Evolutionary conservation across 495 filamentous ascomycete genomes (phyloP).

Genomic region (Neurospora terricola): DNA sequence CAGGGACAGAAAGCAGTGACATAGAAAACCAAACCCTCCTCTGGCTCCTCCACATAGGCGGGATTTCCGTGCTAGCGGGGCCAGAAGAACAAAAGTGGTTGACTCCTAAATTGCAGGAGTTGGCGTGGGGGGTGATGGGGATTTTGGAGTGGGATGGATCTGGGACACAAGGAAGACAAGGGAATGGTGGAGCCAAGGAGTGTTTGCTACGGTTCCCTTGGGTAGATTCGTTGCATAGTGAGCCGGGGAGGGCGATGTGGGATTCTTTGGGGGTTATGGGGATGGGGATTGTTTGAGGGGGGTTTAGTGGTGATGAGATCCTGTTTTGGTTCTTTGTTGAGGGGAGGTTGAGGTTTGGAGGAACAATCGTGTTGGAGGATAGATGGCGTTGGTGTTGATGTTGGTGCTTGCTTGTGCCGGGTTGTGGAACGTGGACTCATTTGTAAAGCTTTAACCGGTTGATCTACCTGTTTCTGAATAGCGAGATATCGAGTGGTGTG

Average conservation of each 20-base stretch:
- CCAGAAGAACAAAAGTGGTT: background rate
- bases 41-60: background rate
- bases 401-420: background rate
- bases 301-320: background rate
- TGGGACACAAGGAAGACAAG: background rate
- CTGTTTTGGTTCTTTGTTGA: background rate
- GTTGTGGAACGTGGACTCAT: background rate
- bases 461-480: background rate
- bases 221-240: background rate
- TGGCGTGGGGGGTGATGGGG: background rate
- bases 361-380: background rate
- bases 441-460: background rate
- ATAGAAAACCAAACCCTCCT: background rate
- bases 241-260: background rate
- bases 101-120: background rate
- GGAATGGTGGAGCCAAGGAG: background rate
- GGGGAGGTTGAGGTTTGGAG: background rate
- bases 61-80: background rate
- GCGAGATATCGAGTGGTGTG: background rate
- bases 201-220: background rate
- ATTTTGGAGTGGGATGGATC: background rate
- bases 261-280: background rate
- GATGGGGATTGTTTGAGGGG: background rate
- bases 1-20: background rate
- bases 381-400: background rate